Percentiles rank a stretch among this genome's conserved stretches.
Conservation (phyloP, 257 asterid genomes). For the Jasminum sambac region DNA sequence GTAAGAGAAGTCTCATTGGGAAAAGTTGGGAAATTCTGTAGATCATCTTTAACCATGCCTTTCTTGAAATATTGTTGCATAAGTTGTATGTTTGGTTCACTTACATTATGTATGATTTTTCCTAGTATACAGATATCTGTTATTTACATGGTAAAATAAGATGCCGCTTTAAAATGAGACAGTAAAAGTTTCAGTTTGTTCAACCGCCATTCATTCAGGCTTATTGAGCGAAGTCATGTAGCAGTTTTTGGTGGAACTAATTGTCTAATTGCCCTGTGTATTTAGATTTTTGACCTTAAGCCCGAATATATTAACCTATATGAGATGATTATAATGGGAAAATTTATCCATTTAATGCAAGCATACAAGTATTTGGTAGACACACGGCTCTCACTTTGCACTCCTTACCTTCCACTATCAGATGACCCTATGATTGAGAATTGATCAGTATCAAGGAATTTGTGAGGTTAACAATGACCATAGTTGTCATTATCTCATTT, state of each 20-base stretch:
- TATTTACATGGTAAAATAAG: background rate
- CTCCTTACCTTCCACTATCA: background rate
- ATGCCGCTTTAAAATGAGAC: background rate
- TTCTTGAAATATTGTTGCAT: background rate
- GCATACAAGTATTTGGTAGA: background rate
- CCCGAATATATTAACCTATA: background rate
- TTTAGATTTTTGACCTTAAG: background rate
- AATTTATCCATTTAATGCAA: no score
- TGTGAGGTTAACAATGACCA: background rate
- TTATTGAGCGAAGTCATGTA: background rate
- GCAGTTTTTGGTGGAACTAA: background rate
- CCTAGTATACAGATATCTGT: no score
- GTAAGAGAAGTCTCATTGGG: background rate
- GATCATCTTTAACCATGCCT: background rate
- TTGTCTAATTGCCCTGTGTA: background rate
- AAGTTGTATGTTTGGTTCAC: background rate
- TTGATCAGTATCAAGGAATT: background rate
- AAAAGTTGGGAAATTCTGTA: background rate
- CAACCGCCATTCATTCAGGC: background rate
- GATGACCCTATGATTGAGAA: background rate
- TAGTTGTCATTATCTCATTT: background rate
- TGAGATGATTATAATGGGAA: background rate
- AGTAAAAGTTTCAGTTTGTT: background rate
- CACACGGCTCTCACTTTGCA: background rate
- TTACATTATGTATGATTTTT: background rate